phyloP scores from a whole-genome alignment of 805 yeast genomes.

The Hagleromyces aurorensis region DNA sequence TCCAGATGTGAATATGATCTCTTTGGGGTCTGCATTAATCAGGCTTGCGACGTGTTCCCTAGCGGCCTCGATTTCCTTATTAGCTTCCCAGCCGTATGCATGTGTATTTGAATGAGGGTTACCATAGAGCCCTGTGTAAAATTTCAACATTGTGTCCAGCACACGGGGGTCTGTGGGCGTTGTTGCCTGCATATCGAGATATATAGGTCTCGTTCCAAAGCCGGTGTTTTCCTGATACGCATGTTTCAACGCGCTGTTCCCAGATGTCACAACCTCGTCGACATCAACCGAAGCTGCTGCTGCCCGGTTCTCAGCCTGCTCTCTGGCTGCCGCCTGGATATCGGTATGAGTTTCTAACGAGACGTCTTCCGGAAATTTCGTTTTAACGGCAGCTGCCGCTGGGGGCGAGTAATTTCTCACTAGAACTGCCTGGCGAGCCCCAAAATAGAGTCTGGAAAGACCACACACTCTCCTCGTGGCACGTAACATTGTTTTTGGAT shows the following conservation, averaged over 20 bases:
- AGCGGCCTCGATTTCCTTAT: slow-evolving; percentile 81
- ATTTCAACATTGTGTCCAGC: slow-evolving; percentile 75
- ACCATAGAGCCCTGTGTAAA: slow-evolving; percentile 89
- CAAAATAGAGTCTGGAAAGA: too few species aligned
- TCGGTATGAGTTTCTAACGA: slow-evolving; percentile 30
- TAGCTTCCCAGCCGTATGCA: slow-evolving; percentile 98
- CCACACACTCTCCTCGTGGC: too few species aligned
- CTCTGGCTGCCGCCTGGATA: slow-evolving; percentile 26
- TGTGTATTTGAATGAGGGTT: slow-evolving; percentile 98
- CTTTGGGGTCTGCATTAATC: slow-evolving; percentile 91
- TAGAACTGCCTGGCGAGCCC: too few species aligned
- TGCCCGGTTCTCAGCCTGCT: slow-evolving; percentile 21
- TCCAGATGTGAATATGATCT: slow-evolving; percentile 93
- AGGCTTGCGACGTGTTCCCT: slow-evolving; percentile 74
- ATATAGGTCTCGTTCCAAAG: slow-evolving; percentile 80
- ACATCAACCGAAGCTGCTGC: slow-evolving; percentile 10
- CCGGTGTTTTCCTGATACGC: slow-evolving; percentile 35
- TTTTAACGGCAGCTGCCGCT: slow-evolving; percentile 24
- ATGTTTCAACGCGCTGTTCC: slow-evolving; percentile 29
- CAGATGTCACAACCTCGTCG: slow-evolving; percentile 18
- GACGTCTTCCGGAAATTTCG: slow-evolving; percentile 20
- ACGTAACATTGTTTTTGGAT: too few species aligned
- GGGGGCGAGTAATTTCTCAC: slow-evolving; percentile 9
- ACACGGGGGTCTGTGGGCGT: slow-evolving; percentile 98
- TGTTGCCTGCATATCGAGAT: slow-evolving; percentile 96